These are phyloP conservation scores for Picochlorum sp. DNA, from an alignment of 139 green algal species.

Conservation along the genomic window DNA sequence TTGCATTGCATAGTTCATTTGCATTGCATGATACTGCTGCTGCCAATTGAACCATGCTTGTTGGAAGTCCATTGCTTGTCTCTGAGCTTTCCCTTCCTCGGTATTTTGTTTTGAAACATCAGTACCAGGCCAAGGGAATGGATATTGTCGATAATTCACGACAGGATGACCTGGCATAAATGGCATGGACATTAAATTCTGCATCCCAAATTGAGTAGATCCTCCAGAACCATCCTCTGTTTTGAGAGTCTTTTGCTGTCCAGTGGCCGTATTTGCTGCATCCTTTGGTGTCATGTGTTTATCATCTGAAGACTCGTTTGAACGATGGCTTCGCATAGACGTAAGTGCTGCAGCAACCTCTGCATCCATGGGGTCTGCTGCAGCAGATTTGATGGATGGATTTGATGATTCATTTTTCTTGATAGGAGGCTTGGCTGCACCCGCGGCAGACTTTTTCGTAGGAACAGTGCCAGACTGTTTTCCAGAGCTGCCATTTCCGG, in stretches of 20 bases:
- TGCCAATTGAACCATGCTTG: constrained; percentile 1
- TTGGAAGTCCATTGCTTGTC: not conserved
- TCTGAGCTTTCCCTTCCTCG: constrained; percentile 11
- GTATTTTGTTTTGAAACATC: not conserved
- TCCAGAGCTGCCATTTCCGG: too few species aligned
- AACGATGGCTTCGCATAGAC: constrained; percentile 12
- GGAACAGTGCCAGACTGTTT: too few species aligned
- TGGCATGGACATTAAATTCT: not conserved
- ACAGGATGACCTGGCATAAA: not conserved
- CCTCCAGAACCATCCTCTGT: not conserved
- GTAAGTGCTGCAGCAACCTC: constrained; percentile 23
- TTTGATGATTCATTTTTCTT: not conserved
- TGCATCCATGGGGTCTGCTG: constrained; percentile 10
- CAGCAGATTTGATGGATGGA: not conserved
- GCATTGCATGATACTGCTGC: not conserved
- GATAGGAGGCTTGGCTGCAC: not conserved
- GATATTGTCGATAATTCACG: not conserved
- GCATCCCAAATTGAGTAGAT: not conserved
- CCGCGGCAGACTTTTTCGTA: not conserved
- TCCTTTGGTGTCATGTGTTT: too few species aligned
- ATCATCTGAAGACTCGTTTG: not conserved
- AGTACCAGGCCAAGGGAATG: not conserved
- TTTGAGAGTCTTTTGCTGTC: too few species aligned
- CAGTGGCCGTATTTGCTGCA: too few species aligned
- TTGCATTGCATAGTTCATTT: not conserved